These are phyloP conservation scores for Eucalyptus lansdowneana DNA, from an alignment of 345 rosid genomes.

Conservation along the genomic window DNA sequence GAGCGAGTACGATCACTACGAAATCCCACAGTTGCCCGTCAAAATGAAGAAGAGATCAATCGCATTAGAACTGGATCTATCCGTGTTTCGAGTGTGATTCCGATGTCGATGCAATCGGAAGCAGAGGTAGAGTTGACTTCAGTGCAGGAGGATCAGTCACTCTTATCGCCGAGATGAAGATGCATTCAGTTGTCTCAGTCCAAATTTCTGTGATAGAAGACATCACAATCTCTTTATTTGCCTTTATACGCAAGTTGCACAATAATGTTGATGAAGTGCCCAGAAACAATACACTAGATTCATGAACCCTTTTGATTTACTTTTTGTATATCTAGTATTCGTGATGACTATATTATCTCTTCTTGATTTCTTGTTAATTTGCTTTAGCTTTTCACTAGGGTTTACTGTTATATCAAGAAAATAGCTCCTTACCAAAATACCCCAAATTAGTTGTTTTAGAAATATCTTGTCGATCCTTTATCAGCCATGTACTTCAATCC, in stretches of 20 bases:
- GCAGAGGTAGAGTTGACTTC: neutral
- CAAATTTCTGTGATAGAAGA: neutral
- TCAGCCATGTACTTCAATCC: too few relatives aligned
- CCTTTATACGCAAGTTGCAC: rapidly evolving
- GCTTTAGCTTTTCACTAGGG: neutral
- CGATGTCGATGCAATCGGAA: neutral
- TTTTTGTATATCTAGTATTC: too few relatives aligned
- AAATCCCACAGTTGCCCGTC: neutral
- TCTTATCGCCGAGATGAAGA: neutral
- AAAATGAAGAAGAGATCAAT: neutral
- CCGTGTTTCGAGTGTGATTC: neutral
- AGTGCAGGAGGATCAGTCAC: neutral
- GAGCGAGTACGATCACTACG: neutral
- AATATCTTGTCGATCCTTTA: too few relatives aligned
- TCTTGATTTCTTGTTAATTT: too few relatives aligned
- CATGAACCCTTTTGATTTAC: neutral
- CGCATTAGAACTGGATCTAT: neutral
- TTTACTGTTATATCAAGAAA: neutral
- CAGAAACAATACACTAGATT: neutral
- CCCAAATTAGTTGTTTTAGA: too few relatives aligned
- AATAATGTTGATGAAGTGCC: neutral
- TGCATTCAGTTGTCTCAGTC: neutral
- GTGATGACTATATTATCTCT: too few relatives aligned
- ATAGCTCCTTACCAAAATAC: too few relatives aligned
- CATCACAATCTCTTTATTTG: neutral